A percentile compares a stretch with the other conserved stretches of the same genome.
These are phyloP conservation scores for Tuber microsphaerosporum DNA, from an alignment of 495 filamentous ascomycete genomes.

Conservation along the genomic window DNA sequence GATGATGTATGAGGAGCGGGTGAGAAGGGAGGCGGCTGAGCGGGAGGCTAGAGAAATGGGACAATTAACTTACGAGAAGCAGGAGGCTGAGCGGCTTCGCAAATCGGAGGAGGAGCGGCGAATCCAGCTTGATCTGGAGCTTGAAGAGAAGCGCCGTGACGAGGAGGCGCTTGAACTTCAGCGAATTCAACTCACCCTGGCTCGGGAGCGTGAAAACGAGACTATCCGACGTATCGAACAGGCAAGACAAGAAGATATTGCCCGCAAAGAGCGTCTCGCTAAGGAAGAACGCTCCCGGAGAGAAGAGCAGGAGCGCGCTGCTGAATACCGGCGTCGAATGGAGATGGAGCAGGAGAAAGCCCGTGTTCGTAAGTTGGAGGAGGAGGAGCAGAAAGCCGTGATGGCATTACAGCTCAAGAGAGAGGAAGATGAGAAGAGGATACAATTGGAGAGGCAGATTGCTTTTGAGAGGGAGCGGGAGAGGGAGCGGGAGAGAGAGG, in stretches of 20 bases:
- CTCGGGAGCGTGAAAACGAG: slow-evolving; percentile 1
- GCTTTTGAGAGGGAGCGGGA: slow-evolving; percentile 8
- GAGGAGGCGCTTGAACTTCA: slow-evolving; percentile 12
- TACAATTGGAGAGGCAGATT: slow-evolving; percentile 9
- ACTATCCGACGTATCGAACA: neutral
- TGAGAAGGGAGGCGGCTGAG: neutral
- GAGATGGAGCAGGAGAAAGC: slow-evolving; percentile 22
- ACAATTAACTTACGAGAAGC: neutral
- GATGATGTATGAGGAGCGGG: neutral
- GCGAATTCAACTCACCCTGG: neutral
- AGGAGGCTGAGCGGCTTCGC: slow-evolving; percentile 4
- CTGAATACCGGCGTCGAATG: slow-evolving; percentile 7
- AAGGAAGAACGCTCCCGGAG: slow-evolving; percentile 23
- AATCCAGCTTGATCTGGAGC: slow-evolving; percentile 6
- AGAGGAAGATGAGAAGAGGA: slow-evolving; percentile 15
- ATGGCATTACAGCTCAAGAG: slow-evolving; percentile 12
- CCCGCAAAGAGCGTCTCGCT: slow-evolving; percentile 3
- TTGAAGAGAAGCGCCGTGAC: slow-evolving; percentile 21
- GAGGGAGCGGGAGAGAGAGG: neutral
- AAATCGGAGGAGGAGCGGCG: slow-evolving; percentile 6
- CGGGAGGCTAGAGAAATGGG: neutral
- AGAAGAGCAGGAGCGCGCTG: slow-evolving; percentile 23
- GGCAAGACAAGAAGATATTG: neutral
- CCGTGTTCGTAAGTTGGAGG: slow-evolving; percentile 15
- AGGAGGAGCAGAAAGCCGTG: slow-evolving; percentile 21